Base-by-base conservation (phyloP, 106 monocot genomes). In the Iris macrosiphon region DNA sequence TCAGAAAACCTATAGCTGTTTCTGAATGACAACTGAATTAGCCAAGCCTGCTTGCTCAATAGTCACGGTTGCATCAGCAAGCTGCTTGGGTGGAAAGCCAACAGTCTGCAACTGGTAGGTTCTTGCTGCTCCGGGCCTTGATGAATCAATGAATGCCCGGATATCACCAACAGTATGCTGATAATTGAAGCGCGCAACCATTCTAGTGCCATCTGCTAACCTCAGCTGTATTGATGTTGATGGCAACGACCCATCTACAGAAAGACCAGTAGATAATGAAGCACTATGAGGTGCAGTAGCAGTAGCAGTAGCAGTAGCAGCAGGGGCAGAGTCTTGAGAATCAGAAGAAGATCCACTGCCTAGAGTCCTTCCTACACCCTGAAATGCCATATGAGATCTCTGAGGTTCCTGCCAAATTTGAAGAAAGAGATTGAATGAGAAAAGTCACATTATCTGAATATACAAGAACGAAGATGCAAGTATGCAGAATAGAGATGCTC, bases 11-110 rank as follows among this genome's bases (percentile, higher is more conserved):
- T n/a, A n/a, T n/a, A n/a, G n/a, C n/a, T n/a, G 44, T 49, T 67
- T 84, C 66, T 93, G 93, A 61, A 93, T 93, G 14, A 93, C 67
- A 34, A 88, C 88, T 8, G 93, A 93, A 64, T 84, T 93, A 54
- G 84, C 78, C 19, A 93, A 65, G 31, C 88, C 93, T 2, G 79
- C 88, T 70, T 88, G 72, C 31, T 75, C 83, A 12, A 93, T 88
- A 1, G 88, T 84, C 55, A 56, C 66, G 18, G 48, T 26, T 1
- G 11, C 25, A 61, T 93, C 88, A 52, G 65, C 63, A 16, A 93
- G 80, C 45, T 56, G 69, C 62, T 88, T 81, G 13, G 93, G 93
- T 26, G 93, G 93, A 51, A 93, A 93, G n/a, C 78, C 88, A 26
- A 88, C 88, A 2, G 79, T 79, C 67, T 81, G 88, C 18, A 94